Conservation (phyloP, 179 eudicot genomes). For the Amaranthus tricolor region DNA sequence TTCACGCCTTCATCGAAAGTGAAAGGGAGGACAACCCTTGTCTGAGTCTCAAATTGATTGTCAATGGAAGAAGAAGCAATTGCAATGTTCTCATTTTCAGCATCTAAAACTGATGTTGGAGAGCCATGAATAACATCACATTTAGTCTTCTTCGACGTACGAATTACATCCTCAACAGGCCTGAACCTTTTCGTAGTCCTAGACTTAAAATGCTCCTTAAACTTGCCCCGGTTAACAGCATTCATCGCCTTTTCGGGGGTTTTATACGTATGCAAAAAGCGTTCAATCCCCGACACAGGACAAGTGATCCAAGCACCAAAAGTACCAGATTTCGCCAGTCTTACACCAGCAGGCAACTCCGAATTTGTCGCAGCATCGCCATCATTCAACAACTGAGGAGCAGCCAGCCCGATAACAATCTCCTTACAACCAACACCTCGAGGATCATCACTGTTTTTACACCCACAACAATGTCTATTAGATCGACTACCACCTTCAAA, state of each 20-base stretch:
- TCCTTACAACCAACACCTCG: constrained; percentile 8
- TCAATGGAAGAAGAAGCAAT: background rate
- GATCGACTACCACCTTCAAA: background rate
- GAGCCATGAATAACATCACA: constrained; percentile 10
- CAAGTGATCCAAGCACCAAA: constrained; percentile 30
- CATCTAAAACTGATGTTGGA: constrained; percentile 28
- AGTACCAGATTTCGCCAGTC: constrained; percentile 27
- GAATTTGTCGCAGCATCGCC: background rate
- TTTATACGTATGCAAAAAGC: constrained; percentile 25
- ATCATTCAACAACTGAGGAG: constrained; percentile 3
- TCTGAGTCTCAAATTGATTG: constrained; percentile 2
- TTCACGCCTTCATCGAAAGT: constrained; percentile 27
- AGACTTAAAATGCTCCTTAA: constrained; percentile 3
- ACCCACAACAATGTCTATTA: background rate
- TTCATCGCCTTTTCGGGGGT: constrained; percentile 27
- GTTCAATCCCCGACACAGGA: constrained; percentile 10
- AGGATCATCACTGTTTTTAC: background rate
- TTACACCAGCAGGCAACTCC: constrained; percentile 28
- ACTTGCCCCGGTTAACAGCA: constrained; percentile 9
- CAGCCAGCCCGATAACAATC: constrained; percentile 26
- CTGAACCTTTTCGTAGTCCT: background rate
- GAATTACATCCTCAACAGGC: background rate
- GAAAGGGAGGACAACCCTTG: background rate
- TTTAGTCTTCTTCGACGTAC: background rate
- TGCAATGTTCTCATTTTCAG: constrained; percentile 8